A percentile compares a stretch with the other conserved stretches of the same genome.
Evolutionary conservation across 768 basidiomycete species (phyloP).

Genomic region (Dictyophora rubrovolvata): DNA sequence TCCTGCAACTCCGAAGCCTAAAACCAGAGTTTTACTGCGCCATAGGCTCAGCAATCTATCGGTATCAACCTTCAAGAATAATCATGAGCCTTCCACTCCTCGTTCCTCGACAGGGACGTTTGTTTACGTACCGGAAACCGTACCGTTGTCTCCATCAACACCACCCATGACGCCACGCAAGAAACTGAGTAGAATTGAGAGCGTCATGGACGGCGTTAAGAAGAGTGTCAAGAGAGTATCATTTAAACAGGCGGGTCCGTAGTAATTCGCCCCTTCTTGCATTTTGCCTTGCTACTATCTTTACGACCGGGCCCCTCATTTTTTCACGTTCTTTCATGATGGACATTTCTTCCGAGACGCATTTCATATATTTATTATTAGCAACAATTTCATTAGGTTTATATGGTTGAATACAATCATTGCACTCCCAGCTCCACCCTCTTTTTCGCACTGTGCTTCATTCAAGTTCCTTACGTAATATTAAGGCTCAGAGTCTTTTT

Average conservation of each 20-base stretch:
- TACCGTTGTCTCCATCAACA: neutral
- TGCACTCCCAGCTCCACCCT: neutral
- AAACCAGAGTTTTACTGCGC: neutral
- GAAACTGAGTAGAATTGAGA: neutral
- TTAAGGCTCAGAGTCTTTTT: neutral
- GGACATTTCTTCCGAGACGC: neutral
- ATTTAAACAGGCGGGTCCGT: neutral
- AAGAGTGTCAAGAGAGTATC: conserved; percentile 6
- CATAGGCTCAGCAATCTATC: neutral
- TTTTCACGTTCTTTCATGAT: neutral
- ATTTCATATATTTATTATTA: neutral
- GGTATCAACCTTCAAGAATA: neutral
- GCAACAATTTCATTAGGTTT: neutral
- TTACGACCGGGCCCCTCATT: neutral
- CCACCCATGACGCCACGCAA: neutral
- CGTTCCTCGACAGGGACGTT: neutral
- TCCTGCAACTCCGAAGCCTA: neutral
- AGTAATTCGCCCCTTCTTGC: neutral
- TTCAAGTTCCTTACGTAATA: neutral
- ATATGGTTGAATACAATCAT: neutral
- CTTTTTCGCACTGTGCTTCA: neutral
- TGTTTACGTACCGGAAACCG: neutral
- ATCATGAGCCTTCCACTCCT: neutral
- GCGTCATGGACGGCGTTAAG: neutral
- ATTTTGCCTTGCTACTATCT: neutral